Conservation (phyloP, 2,329 filamentous ascomycete genomes). For the Cryphonectria radicalis region DNA sequence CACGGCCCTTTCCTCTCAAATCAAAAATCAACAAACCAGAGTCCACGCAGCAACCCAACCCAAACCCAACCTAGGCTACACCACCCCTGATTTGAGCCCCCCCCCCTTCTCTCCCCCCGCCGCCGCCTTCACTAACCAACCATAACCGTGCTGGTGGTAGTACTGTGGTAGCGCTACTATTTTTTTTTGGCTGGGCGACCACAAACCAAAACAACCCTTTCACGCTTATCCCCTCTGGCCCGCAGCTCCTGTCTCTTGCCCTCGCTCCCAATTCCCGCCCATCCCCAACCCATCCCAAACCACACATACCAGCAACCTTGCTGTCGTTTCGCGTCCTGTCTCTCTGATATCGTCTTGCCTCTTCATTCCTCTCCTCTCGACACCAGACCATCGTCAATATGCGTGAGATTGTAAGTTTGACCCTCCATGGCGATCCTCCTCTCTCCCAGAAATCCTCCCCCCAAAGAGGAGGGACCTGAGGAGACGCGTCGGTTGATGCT, state of each 20-base stretch:
- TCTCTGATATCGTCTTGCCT: constrained; percentile 8
- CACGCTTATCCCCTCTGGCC: constrained; percentile 17
- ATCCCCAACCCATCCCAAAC: neutral
- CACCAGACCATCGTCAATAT: constrained; percentile 54
- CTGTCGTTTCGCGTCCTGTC: constrained; percentile 15
- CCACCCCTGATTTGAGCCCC: constrained; percentile 7
- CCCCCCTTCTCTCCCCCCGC: too few species aligned
- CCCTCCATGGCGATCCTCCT: constrained; percentile 15
- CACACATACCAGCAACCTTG: constrained; percentile 23
- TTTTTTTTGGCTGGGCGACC: constrained; percentile 9
- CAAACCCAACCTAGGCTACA: neutral
- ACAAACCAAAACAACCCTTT: constrained; percentile 12
- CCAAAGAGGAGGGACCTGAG: neutral
- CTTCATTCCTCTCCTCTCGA: constrained; percentile 13
- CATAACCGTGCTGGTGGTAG: neutral
- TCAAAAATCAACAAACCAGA: constrained; percentile 30
- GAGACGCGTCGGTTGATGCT: constrained; percentile 34
- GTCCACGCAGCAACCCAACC: neutral
- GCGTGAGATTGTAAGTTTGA: constrained; percentile 72
- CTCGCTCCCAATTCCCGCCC: constrained; percentile 17
- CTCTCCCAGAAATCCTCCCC: neutral
- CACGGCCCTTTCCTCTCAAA: constrained; percentile 12
- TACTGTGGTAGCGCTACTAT: neutral
- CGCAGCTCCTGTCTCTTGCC: constrained; percentile 24
- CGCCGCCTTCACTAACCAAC: neutral